phyloP scores from a whole-genome alignment of 1,284 basidiomycete genomes.

The Tilletia caries region DNA sequence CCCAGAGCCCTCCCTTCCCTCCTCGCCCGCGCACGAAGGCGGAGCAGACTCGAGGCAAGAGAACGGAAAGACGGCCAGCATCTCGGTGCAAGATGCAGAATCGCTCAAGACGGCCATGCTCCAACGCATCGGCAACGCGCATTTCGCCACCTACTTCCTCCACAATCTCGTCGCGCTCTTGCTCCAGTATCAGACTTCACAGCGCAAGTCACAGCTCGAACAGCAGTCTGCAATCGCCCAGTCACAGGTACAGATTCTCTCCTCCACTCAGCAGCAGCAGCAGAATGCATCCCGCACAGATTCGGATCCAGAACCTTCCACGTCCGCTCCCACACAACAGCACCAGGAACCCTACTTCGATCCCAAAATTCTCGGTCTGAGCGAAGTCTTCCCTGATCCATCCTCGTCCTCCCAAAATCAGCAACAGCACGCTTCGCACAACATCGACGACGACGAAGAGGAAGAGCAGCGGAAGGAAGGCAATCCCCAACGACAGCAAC shows the following conservation, averaged over 20 bases:
- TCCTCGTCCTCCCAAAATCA: not conserved
- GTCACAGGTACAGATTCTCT: not conserved
- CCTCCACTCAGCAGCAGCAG: not conserved
- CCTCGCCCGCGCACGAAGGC: not conserved
- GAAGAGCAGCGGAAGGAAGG: not conserved
- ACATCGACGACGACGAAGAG: not conserved
- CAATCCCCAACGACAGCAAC: not conserved
- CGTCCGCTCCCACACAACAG: not conserved
- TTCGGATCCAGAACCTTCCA: not conserved
- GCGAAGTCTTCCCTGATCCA: slow-evolving; percentile 8
- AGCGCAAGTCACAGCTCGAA: not conserved
- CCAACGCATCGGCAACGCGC: slow-evolving; percentile 6
- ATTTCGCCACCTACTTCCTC: slow-evolving; percentile 11
- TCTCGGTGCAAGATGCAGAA: slow-evolving; percentile 3
- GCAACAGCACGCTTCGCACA: not conserved
- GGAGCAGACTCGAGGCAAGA: too few species aligned
- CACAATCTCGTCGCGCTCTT: slow-evolving; percentile 12
- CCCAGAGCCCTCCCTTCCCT: not conserved
- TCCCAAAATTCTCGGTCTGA: slow-evolving; percentile 10
- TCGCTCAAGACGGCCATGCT: slow-evolving; percentile 4
- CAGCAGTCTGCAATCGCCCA: not conserved
- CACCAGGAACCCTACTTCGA: slow-evolving; percentile 7
- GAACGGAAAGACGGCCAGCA: not conserved
- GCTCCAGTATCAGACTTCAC: not conserved
- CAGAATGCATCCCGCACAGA: too few species aligned